These are phyloP conservation scores for Saccharomyces hybrid DNA, from an alignment of 1,139 yeast species.

Conservation along the genomic window DNA sequence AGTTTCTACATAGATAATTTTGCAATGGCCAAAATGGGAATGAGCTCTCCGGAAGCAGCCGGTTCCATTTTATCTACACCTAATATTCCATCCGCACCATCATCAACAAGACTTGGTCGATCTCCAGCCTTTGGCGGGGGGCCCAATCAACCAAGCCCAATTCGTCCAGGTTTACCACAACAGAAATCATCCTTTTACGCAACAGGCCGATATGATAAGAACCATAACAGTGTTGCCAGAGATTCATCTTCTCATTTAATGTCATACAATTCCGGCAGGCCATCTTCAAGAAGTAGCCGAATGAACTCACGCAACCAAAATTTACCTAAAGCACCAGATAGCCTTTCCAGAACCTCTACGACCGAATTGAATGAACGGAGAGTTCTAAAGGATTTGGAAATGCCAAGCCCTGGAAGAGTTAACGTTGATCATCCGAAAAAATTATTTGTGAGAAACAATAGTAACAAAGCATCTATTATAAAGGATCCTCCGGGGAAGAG, in stretches of 20 bases:
- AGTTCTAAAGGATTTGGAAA: background rate
- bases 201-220: background rate
- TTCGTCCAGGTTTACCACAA: background rate
- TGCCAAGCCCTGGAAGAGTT: background rate
- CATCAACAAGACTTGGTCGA: background rate
- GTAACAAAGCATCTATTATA: background rate
- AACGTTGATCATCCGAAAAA: background rate
- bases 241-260: slow-evolving; percentile 4
- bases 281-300: slow-evolving; percentile 8
- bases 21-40: slow-evolving; percentile 27
- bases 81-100: background rate
- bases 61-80: slow-evolving; percentile 3
- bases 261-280: slow-evolving; percentile 2
- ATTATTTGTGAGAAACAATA: background rate
- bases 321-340: background rate
- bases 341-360: background rate
- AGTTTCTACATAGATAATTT: slow-evolving; percentile 53
- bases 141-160: background rate
- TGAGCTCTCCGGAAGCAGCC: slow-evolving; percentile 2
- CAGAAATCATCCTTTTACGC: background rate
- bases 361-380: background rate
- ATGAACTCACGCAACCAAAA: background rate
- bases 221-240: slow-evolving; percentile 1
- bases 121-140: background rate
- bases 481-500: background rate